Base-by-base conservation (phyloP, 352 stramenopile species). In the Pythium myriotylum region DNA sequence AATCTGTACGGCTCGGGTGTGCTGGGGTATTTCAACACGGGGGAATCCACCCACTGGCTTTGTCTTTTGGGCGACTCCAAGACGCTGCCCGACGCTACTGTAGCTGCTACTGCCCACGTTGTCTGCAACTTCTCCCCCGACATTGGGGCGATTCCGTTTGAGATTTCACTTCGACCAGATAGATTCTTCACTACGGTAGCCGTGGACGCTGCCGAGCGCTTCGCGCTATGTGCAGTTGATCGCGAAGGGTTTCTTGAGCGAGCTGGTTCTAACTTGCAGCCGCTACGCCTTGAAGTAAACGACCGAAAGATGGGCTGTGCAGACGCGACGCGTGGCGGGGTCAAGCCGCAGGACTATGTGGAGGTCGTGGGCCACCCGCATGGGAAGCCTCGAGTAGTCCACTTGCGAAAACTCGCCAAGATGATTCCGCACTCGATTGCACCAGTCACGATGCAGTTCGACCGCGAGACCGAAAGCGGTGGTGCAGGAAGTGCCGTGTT, bases 311-410 rank as follows among this genome's bases (percentile, higher is more conserved):
- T 89, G 29, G 81, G 79, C 4, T 89, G 81, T 17, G 68, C 39
- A 12, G 46, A 22, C 40, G 53, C 22, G 1, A 40, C 50, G 10
- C 23, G 63, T 4, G 67, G 70, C 17, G 27, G 55, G 9, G 35
- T 83, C 6, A 63, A 47, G 3, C 12, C 72, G 1, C 16, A 67
- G 0, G 62, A 76, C 6, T 43, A 48, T 4, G 46, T 91, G 26
- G 79, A 91, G 65, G 55, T 91, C 13, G 73, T 91, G 14, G 79
- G 73, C 4, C 73, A 86, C 62, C 81, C 81, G 0, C 67, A 87
- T n/a, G 76, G 76, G 8, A 86, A 85, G 35, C 59, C 79, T 0
- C 79, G 87, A 23, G 74, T 81, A 16, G 50, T 91, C 27, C 67
- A 87, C 20, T 39, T 43, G 14, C 74, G 76, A 1, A 60, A 55